These are phyloP conservation scores for Dacryopinax primogenitus DNA, from an alignment of 768 basidiomycete species.

Conservation along the genomic window DNA sequence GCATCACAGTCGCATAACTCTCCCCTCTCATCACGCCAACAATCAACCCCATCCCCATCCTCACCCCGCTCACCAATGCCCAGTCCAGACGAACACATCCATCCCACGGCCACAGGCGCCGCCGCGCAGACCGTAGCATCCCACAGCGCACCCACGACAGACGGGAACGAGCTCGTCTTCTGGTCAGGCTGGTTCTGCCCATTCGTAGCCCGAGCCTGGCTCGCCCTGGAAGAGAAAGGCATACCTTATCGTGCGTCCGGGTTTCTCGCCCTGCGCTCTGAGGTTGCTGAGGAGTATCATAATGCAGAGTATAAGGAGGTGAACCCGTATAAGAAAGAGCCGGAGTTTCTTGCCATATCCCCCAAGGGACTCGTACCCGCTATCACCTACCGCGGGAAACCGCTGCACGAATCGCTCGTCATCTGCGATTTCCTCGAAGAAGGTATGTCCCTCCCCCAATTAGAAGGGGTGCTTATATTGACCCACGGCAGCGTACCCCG, in stretches of 20 bases:
- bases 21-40: background rate
- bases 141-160: conserved; percentile 32
- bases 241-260: conserved; percentile 53
- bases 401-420: conserved; percentile 67
- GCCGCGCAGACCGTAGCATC: conserved; percentile 41
- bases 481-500: conserved; percentile 10
- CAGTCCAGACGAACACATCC: conserved; percentile 40
- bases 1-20: background rate
- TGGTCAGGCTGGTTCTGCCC: conserved; percentile 68
- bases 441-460: conserved; percentile 25
- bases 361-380: conserved; percentile 73
- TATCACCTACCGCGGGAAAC: conserved; percentile 38
- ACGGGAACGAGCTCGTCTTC: conserved; percentile 41
- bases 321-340: conserved; percentile 70
- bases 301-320: conserved; percentile 39
- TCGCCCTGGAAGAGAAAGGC: conserved; percentile 52
- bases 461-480: background rate
- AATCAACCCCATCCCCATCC: background rate
- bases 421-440: conserved; percentile 71
- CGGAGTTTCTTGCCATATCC: conserved; percentile 65
- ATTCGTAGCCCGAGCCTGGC: conserved; percentile 74
- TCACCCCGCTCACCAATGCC: background rate
- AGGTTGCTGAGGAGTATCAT: background rate
- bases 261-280: background rate
- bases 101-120: conserved; percentile 44